Percentiles rank a stretch among this genome's conserved stretches.
phyloP scores from a whole-genome alignment of 768 basidiomycete species.

The Strobilomyces dryophilus region DNA sequence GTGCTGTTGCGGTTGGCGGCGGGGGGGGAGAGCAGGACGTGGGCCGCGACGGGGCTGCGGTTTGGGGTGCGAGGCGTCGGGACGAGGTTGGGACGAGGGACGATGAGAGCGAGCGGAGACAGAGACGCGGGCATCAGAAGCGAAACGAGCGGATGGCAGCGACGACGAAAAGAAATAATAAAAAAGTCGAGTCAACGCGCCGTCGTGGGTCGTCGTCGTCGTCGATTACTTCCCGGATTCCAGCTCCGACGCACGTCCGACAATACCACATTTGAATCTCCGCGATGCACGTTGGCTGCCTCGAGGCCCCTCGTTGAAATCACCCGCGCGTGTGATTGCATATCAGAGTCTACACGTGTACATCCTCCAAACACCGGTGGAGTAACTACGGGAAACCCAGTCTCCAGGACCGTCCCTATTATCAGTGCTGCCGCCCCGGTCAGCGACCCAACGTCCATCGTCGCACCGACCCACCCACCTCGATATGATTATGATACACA shows the following conservation, averaged over 20 bases:
- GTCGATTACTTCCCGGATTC: slow-evolving; percentile 12
- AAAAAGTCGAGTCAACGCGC: no score
- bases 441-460: not conserved
- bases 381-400: not conserved
- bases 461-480: slow-evolving; percentile 5
- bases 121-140: slow-evolving; percentile 40
- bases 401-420: slow-evolving; percentile 14
- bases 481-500: slow-evolving; percentile 21
- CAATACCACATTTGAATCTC: slow-evolving; percentile 10
- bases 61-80: slow-evolving; percentile 54
- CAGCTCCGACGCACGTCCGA: slow-evolving; percentile 18
- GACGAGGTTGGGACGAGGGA: slow-evolving; percentile 50
- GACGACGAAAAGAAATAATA: slow-evolving; percentile 7
- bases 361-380: slow-evolving; percentile 3
- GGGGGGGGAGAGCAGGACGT: slow-evolving; percentile 45
- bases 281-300: slow-evolving; percentile 21
- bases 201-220: no score
- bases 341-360: slow-evolving; percentile 17
- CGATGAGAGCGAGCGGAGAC: slow-evolving; percentile 56
- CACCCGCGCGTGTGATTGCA: slow-evolving; percentile 17
- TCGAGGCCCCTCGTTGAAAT: slow-evolving; percentile 22
- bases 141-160: slow-evolving; percentile 49
- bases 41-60: slow-evolving; percentile 49
- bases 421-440: slow-evolving; percentile 1
- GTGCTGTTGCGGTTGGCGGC: slow-evolving; percentile 57